Base-by-base conservation (phyloP, 2,329 filamentous ascomycete genomes). In the Aspergillus caelatus region DNA sequence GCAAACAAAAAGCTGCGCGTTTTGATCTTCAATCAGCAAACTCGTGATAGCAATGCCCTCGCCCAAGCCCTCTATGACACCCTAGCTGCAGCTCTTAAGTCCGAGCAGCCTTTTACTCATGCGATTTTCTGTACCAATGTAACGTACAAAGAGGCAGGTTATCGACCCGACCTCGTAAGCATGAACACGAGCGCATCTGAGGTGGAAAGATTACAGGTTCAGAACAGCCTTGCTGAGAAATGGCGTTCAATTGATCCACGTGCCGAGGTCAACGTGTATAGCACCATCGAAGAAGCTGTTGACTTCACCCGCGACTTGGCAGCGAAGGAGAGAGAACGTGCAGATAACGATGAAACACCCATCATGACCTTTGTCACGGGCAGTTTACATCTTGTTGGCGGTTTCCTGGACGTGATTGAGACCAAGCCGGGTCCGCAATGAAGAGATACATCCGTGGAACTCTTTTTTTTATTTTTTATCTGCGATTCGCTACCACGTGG, bases 11-110 rank as follows among this genome's bases (percentile, higher is more conserved):
- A 81, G 52, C 75, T 80, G 7, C 81, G 92, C 0, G 82, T 90
- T 62, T 80, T 98, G 53, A 85, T 98, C 55, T 98, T 98, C 83
- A 97, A 97, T 77, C 94, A 97, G 77, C 93, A 97, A 74, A 93
- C 92, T 11, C 87, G 93, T 36, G 89, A 97, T 72, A 91, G 91
- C 6, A 79, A 82, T 4, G 81, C 85, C 19, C 83, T 96, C 1
- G 85, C 94, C 2, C 79, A 79, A 36, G 84, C 84, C 0, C 81
- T 97, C 1, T 82, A 93, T 61, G 74, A 81, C 11, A 87, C 86
- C 2, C 80, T 91, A 58, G 72, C 76, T 53, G 65, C 78, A 60
- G 72, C 79, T 62, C 56, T 83, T 60, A 56, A 77, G 63, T 70
- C 78, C 46, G 71, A 70, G 54, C 76, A 76, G 43, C 77, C 84